phyloP scores from a whole-genome alignment of 108 stramenopile genomes.

The Cylindrotheca fusiformis region DNA sequence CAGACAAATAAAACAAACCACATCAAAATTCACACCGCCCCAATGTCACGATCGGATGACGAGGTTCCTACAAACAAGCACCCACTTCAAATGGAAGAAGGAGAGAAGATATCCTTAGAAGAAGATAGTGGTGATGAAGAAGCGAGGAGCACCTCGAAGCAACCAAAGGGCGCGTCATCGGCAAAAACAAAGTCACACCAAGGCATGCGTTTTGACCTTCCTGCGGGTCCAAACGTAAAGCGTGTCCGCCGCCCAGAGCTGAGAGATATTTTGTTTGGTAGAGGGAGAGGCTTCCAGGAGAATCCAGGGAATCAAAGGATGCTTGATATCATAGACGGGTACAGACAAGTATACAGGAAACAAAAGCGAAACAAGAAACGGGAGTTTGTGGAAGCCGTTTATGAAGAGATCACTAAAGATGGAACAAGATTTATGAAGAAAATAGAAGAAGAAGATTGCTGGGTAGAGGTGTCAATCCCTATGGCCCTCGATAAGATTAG shows the following conservation, averaged over 20 bases:
- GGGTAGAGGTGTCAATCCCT: constrained; percentile 23
- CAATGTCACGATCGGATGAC: too few species aligned
- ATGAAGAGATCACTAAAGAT: constrained; percentile 5
- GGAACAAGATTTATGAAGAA: constrained; percentile 22
- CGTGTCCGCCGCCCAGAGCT: not conserved
- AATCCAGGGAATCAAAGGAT: not conserved
- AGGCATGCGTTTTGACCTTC: too few species aligned
- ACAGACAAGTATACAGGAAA: not conserved
- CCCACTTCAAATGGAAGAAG: too few species aligned
- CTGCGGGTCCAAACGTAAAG: not conserved
- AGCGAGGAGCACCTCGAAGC: too few species aligned
- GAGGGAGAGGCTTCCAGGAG: not conserved
- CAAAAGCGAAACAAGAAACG: not conserved
- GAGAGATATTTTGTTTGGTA: not conserved
- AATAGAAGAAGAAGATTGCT: constrained; percentile 11
- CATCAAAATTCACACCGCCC: too few species aligned
- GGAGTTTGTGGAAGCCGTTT: not conserved
- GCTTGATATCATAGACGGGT: not conserved
- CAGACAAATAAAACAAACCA: too few species aligned
- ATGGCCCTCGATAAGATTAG: constrained; percentile 32
- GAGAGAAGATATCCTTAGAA: too few species aligned
- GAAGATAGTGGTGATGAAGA: too few species aligned
- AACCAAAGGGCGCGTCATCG: too few species aligned
- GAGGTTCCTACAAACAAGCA: too few species aligned
- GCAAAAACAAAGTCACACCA: too few species aligned